A percentile compares a stretch with the other conserved stretches of the same genome.
Conservation (phyloP, 148 eudicot species). For the Rhododendron simsii region DNA sequence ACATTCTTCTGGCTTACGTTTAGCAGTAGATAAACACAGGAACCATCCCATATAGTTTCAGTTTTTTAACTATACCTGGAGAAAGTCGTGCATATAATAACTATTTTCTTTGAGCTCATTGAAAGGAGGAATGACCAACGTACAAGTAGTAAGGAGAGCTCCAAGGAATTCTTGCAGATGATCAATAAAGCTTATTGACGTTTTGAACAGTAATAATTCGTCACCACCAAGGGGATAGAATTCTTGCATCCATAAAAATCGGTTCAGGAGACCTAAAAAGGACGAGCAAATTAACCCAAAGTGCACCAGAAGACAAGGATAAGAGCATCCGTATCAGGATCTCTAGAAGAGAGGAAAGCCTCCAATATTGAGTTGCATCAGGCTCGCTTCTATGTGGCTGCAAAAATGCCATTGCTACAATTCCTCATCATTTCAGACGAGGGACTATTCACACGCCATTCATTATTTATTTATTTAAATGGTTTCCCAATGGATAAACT, state of each 20-base stretch:
- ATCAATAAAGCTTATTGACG: slow-evolving; percentile 81
- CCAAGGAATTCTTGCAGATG: slow-evolving; percentile 90
- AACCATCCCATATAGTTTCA: not conserved
- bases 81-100: slow-evolving; percentile 44
- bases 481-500: not conserved
- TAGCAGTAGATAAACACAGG: not conserved
- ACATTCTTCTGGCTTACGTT: not conserved
- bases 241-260: slow-evolving; percentile 89
- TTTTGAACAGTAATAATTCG: slow-evolving; percentile 71
- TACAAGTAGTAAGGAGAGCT: slow-evolving; percentile 63
- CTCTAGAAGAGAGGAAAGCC: not conserved
- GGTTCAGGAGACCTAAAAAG: slow-evolving; percentile 60
- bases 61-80: slow-evolving; percentile 39
- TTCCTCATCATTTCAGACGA: too few species aligned
- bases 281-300: not conserved
- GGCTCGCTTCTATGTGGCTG: not conserved
- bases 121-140: slow-evolving; percentile 73
- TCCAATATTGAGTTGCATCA: not conserved
- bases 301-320: not conserved
- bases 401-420: not conserved
- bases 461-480: too few species aligned
- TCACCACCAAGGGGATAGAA: slow-evolving; percentile 48
- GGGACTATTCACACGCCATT: too few species aligned
- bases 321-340: not conserved
- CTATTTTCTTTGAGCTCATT: slow-evolving; percentile 54